These are phyloP conservation scores for Lumnitzera littorea DNA, from an alignment of 345 rosid genomes.

Conservation along the genomic window DNA sequence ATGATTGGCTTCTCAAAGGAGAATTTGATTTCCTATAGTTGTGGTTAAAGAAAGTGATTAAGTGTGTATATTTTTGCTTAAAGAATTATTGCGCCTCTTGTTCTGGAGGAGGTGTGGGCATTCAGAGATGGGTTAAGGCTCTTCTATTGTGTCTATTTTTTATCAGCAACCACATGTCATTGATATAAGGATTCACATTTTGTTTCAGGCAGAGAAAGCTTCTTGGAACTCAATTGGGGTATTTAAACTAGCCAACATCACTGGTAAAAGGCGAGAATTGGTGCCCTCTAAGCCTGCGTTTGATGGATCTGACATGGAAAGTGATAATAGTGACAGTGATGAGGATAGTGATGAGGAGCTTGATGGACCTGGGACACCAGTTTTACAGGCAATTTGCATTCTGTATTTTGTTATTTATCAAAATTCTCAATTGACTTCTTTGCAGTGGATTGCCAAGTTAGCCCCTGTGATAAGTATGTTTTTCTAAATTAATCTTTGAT, in stretches of 20 bases:
- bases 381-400: slow-evolving; percentile 50
- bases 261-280: slow-evolving; percentile 76
- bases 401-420: slow-evolving; percentile 5
- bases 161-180: too few relatives aligned
- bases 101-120: too few relatives aligned
- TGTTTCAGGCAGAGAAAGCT: slow-evolving; percentile 76
- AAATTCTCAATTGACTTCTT: too few relatives aligned
- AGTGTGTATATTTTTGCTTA: background rate
- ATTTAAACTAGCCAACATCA: slow-evolving; percentile 62
- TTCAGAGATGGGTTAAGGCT: too few relatives aligned
- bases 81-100: background rate
- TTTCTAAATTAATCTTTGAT: background rate
- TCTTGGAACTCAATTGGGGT: slow-evolving; percentile 71
- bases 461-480: too few relatives aligned
- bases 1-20: background rate
- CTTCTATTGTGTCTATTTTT: too few relatives aligned
- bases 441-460: too few relatives aligned
- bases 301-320: slow-evolving; percentile 50
- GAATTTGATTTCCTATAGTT: too few relatives aligned
- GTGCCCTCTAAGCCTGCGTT: slow-evolving; percentile 40
- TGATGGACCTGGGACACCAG: slow-evolving; percentile 51
- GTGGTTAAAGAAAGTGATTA: too few relatives aligned
- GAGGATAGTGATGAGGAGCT: slow-evolving; percentile 58
- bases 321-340: slow-evolving; percentile 56
- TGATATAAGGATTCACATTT: background rate